A percentile compares a stretch with the other conserved stretches of the same genome.
These are phyloP conservation scores for Cairneyella variabilis DNA, from an alignment of 495 filamentous ascomycete species.

Conservation along the genomic window DNA sequence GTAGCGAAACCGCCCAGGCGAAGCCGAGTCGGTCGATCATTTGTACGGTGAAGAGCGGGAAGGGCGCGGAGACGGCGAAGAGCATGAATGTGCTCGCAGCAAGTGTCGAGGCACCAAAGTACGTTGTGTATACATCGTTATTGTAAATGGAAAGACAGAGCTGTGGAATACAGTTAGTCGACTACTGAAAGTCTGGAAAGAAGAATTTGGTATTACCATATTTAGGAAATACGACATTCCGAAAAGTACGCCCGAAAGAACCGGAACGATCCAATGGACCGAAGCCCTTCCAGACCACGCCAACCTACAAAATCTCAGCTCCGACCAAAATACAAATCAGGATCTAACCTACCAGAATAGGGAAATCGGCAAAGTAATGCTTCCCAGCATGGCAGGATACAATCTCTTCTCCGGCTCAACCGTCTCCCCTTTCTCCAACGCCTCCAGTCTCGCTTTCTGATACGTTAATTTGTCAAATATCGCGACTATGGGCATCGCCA, in stretches of 20 bases:
- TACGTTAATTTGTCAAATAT: constrained; percentile 40
- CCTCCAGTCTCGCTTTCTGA: constrained; percentile 19
- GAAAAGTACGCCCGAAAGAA: constrained; percentile 54
- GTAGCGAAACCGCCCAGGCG: constrained; percentile 53
- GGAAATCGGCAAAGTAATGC: constrained; percentile 47
- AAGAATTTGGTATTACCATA: background rate
- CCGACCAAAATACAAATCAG: background rate
- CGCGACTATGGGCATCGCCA: constrained; percentile 40
- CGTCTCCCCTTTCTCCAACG: background rate
- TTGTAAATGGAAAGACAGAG: constrained; percentile 35
- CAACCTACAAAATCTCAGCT: constrained; percentile 21
- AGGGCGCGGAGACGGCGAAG: constrained; percentile 57
- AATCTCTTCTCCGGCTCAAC: constrained; percentile 50
- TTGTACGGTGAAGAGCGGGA: constrained; percentile 59
- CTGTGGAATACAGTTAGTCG: background rate
- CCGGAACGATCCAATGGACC: constrained; percentile 39
- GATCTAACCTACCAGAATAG: constrained; percentile 31
- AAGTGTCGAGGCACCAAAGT: constrained; percentile 53
- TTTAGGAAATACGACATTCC: constrained; percentile 23
- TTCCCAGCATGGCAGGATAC: constrained; percentile 59
- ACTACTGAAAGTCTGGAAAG: background rate
- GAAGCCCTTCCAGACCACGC: constrained; percentile 37
- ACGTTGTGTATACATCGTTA: constrained; percentile 51
- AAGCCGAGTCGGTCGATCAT: constrained; percentile 37
- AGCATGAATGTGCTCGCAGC: constrained; percentile 59